Evolutionary conservation across 169 alveolate species (phyloP).

Genomic region (Plasmodium falciparum): DNA sequence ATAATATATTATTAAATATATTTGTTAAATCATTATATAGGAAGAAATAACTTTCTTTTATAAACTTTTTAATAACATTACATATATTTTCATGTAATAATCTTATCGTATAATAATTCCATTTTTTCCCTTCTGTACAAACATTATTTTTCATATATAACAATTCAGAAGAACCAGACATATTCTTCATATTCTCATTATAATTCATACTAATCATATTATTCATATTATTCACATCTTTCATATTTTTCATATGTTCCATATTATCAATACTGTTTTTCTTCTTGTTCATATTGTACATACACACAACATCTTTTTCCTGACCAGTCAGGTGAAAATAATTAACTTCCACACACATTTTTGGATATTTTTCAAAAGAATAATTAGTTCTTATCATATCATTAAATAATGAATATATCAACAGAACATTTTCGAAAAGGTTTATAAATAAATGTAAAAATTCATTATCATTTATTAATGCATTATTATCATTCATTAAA

Average conservation of each 20-base stretch:
- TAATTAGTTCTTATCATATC: slow-evolving; percentile 3
- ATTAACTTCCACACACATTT: slow-evolving; percentile 20
- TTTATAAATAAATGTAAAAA: slow-evolving; percentile 17
- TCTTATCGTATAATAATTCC: neutral
- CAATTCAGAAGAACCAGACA: neutral
- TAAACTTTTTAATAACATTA: slow-evolving; percentile 22
- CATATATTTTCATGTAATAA: slow-evolving; percentile 52
- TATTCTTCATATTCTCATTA: neutral
- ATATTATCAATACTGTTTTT: neutral
- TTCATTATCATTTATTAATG: slow-evolving; percentile 18
- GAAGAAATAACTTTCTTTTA: slow-evolving; percentile 36
- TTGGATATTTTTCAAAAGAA: slow-evolving; percentile 20
- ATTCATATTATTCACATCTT: no score
- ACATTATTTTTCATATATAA: neutral
- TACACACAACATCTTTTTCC: slow-evolving; percentile 6
- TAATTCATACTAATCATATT: no score
- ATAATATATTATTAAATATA: slow-evolving; percentile 24
- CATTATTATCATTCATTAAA: slow-evolving; percentile 1
- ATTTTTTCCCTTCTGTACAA: neutral
- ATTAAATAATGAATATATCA: slow-evolving; percentile 9
- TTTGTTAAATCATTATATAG: slow-evolving; percentile 8
- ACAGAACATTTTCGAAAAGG: slow-evolving; percentile 6
- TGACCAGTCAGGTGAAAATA: slow-evolving; percentile 30
- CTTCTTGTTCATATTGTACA: neutral
- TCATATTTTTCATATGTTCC: no score